A percentile compares a stretch with the other conserved stretches of the same genome.
phyloP scores from a whole-genome alignment of 371 early-diverging fungal genomes.

The Phascolomyces articulosus region DNA sequence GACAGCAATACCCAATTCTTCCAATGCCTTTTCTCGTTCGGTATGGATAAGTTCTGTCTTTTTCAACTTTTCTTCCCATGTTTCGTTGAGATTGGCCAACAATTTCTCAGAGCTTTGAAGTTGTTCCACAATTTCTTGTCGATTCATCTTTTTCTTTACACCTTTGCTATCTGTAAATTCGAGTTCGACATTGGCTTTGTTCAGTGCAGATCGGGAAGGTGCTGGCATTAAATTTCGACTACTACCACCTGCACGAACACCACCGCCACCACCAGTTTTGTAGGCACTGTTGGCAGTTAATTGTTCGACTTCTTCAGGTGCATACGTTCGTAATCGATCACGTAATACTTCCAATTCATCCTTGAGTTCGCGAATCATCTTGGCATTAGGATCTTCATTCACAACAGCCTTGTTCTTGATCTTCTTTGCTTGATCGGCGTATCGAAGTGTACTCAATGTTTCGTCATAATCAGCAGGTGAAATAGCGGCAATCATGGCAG shows the following conservation, averaged over 20 bases:
- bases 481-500: constrained; percentile 91
- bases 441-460: constrained; percentile 93
- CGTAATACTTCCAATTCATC: constrained; percentile 80
- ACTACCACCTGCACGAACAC: neutral
- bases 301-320: constrained; percentile 54
- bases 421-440: constrained; percentile 93
- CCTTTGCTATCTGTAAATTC: constrained; percentile 60
- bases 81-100: constrained; percentile 81
- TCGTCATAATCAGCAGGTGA: constrained; percentile 86
- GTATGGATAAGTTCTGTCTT: constrained; percentile 75
- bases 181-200: constrained; percentile 28
- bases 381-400: constrained; percentile 90
- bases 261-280: constrained; percentile 12
- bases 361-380: constrained; percentile 84
- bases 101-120: constrained; percentile 86
- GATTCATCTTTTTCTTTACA: constrained; percentile 53
- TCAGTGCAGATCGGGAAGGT: constrained; percentile 7
- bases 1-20: constrained; percentile 81
- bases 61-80: constrained; percentile 85
- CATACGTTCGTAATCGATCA: constrained; percentile 64
- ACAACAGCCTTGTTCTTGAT: constrained; percentile 92
- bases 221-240: constrained; percentile 10
- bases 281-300: constrained; percentile 27
- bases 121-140: constrained; percentile 76
- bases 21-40: constrained; percentile 76